These are phyloP conservation scores for Gremmenia infestans DNA, from an alignment of 2,329 filamentous ascomycete species.

Conservation along the genomic window DNA sequence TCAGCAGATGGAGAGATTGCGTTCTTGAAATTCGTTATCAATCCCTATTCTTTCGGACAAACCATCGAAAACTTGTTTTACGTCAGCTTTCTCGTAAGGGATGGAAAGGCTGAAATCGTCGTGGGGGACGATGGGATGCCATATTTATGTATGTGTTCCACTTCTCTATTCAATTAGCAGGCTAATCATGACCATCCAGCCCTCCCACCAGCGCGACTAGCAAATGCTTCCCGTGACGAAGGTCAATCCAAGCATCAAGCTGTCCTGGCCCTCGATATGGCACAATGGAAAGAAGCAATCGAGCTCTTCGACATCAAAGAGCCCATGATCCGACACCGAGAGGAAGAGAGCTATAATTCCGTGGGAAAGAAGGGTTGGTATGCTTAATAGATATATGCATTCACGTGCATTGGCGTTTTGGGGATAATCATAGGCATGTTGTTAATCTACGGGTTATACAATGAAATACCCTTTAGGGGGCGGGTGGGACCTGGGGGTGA, in stretches of 20 bases:
- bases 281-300: slow-evolving; percentile 75
- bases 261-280: slow-evolving; percentile 82
- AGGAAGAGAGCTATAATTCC: slow-evolving; percentile 39
- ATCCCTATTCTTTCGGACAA: slow-evolving; percentile 86
- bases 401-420: slow-evolving; percentile 6
- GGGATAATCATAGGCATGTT: background rate
- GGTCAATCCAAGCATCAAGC: slow-evolving; percentile 68
- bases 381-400: slow-evolving; percentile 17
- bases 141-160: slow-evolving; percentile 62
- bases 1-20: slow-evolving; percentile 66
- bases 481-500: background rate
- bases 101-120: slow-evolving; percentile 71
- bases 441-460: background rate
- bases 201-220: slow-evolving; percentile 38
- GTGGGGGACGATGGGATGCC: slow-evolving; percentile 70
- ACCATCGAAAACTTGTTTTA: slow-evolving; percentile 98
- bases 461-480: background rate
- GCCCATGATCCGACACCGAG: slow-evolving; percentile 78
- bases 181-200: slow-evolving; percentile 36
- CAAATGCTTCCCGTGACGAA: background rate
- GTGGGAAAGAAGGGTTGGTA: slow-evolving; percentile 29
- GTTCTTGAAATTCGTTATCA: slow-evolving; percentile 82
- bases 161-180: slow-evolving; percentile 18
- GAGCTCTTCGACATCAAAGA: slow-evolving; percentile 70
- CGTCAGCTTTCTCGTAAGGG: slow-evolving; percentile 86